Conservation (phyloP, 768 basidiomycete species). For the Termitomyces sp. region DNA sequence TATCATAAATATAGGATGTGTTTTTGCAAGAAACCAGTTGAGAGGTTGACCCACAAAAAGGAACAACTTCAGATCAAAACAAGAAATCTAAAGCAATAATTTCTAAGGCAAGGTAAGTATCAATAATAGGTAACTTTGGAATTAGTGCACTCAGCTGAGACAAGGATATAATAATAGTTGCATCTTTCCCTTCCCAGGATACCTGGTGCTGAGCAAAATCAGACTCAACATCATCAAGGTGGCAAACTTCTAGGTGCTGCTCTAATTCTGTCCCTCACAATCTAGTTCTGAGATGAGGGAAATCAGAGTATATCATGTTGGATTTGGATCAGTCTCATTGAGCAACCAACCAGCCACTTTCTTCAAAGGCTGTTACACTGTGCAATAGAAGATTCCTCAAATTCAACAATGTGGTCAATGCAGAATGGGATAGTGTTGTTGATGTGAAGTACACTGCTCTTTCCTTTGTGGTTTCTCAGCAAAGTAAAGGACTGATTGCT, state of each 20-base stretch:
- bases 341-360: background rate
- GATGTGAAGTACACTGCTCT: background rate
- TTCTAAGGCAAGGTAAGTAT: too few relatives aligned
- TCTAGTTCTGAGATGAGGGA: background rate
- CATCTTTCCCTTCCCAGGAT: background rate
- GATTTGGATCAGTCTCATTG: background rate
- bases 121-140: too few relatives aligned
- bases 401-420: background rate
- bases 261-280: background rate
- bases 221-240: background rate
- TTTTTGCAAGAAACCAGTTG: too few relatives aligned
- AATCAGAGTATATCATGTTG: background rate
- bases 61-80: too few relatives aligned
- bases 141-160: background rate
- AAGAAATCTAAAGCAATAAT: too few relatives aligned
- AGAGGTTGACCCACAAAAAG: too few relatives aligned
- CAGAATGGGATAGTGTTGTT: background rate
- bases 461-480: background rate
- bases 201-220: background rate
- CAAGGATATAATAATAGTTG: background rate
- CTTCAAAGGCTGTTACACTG: background rate
- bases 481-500: background rate
- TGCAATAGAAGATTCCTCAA: background rate
- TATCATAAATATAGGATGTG: too few relatives aligned
- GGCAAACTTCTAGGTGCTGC: background rate